Percentiles rank a stretch among this genome's conserved stretches.
These are phyloP conservation scores for Penicillium oxalicum DNA, from an alignment of 2,329 filamentous ascomycete genomes.

Conservation along the genomic window DNA sequence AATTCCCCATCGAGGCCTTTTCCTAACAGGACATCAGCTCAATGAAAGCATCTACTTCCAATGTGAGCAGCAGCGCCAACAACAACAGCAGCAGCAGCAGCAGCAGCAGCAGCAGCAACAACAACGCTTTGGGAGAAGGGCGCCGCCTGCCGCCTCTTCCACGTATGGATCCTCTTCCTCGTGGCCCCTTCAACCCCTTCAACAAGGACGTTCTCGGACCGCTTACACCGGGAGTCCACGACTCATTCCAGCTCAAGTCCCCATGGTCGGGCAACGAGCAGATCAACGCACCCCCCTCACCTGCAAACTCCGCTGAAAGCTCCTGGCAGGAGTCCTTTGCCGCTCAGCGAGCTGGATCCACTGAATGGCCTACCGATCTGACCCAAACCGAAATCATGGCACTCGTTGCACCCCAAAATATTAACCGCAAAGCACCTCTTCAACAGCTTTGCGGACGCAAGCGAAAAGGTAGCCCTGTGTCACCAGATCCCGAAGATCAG, in stretches of 20 bases:
- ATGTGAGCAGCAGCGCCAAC: slow-evolving; percentile 12
- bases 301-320: slow-evolving; percentile 34
- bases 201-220: slow-evolving; percentile 25
- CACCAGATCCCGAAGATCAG: slow-evolving; percentile 32
- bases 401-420: slow-evolving; percentile 32
- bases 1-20: neutral
- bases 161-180: slow-evolving; percentile 32
- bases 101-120: no score
- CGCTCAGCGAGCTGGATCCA: slow-evolving; percentile 21
- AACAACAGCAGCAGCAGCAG: no score
- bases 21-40: slow-evolving; percentile 7
- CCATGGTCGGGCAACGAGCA: slow-evolving; percentile 27
- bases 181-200: slow-evolving; percentile 36
- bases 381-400: slow-evolving; percentile 30
- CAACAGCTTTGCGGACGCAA: slow-evolving; percentile 38
- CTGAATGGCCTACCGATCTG: slow-evolving; percentile 32
- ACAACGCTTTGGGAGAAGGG: slow-evolving; percentile 26
- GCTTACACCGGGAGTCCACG: slow-evolving; percentile 31
- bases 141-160: slow-evolving; percentile 35
- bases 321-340: slow-evolving; percentile 32
- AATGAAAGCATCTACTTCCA: slow-evolving; percentile 15
- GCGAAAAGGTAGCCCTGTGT: slow-evolving; percentile 31
- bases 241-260: slow-evolving; percentile 31
- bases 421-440: slow-evolving; percentile 35
- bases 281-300: slow-evolving; percentile 31